A percentile compares a stretch with the other conserved stretches of the same genome.
Conservation (phyloP, 2,329 filamentous ascomycete species). For the Colletotrichum sp. region DNA sequence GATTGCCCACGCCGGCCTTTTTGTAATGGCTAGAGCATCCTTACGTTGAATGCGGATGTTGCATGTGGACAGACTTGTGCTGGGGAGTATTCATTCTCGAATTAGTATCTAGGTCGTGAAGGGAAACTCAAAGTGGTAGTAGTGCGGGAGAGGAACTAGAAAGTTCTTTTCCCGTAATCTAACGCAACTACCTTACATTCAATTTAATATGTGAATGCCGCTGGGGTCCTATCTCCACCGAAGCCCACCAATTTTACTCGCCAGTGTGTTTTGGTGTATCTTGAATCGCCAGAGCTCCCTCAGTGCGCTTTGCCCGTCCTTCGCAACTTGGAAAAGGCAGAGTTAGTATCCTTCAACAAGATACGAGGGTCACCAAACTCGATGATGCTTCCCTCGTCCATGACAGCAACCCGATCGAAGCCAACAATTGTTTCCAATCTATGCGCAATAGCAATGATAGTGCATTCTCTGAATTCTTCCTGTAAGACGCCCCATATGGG, state of each 20-base stretch:
- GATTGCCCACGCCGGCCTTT: not conserved
- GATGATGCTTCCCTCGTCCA: not conserved
- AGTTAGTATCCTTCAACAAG: accelerated
- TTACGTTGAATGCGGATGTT: not conserved
- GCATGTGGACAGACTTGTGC: not conserved
- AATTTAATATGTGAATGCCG: not conserved
- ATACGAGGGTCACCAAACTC: not conserved
- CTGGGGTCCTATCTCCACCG: no score
- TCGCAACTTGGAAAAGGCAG: not conserved
- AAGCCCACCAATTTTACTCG: accelerated
- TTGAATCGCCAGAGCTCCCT: not conserved
- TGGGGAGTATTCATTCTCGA: not conserved
- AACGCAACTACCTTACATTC: not conserved
- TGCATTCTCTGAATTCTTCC: not conserved
- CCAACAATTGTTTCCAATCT: not conserved
- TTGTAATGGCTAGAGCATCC: not conserved
- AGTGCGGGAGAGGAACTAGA: no score
- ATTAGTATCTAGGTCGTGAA: accelerated
- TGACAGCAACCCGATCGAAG: not conserved
- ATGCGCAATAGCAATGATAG: not conserved
- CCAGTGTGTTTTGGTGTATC: accelerated
- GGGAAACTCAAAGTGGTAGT: not conserved
- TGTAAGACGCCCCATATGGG: not conserved
- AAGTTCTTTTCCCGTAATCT: not conserved
- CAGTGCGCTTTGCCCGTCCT: not conserved